Conservation (phyloP, 805 yeast genomes). For the Kodamaea nitidulidarum region DNA sequence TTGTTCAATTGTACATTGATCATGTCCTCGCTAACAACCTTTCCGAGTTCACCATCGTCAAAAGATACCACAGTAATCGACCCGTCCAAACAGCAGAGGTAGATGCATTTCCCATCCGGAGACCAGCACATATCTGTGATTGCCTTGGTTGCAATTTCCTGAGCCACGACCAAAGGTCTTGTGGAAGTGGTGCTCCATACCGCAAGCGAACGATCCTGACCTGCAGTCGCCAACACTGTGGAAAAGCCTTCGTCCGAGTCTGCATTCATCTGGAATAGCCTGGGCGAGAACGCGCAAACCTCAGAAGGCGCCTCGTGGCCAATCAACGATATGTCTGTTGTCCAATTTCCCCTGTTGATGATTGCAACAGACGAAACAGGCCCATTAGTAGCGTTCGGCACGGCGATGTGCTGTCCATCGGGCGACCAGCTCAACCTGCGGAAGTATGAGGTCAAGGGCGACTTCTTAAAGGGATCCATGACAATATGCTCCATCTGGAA, state of each 20-base stretch:
- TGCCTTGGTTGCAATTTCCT: constrained; percentile 69
- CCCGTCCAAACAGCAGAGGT: constrained; percentile 80
- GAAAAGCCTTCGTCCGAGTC: constrained; percentile 31
- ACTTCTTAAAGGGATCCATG: constrained; percentile 76
- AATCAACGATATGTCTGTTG: constrained; percentile 61
- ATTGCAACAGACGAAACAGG: constrained; percentile 73
- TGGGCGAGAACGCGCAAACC: constrained; percentile 71
- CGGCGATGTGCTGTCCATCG: constrained; percentile 83
- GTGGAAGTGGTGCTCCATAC: constrained; percentile 80
- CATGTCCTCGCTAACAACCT: constrained; percentile 56
- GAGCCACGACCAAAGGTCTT: constrained; percentile 75
- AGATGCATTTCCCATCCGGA: constrained; percentile 72
- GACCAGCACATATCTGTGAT: constrained; percentile 91
- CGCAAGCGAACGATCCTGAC: constrained; percentile 86
- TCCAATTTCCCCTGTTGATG: constrained; percentile 78
- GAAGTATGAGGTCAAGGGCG: constrained; percentile 90
- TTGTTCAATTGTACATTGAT: constrained; percentile 68
- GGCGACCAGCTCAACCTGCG: constrained; percentile 87
- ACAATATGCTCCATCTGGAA: constrained; percentile 84
- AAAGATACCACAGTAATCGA: constrained; percentile 65
- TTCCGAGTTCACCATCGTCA: constrained; percentile 61
- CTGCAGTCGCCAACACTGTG: constrained; percentile 89
- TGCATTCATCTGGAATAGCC: constrained; percentile 46
- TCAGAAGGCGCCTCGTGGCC: constrained; percentile 88
- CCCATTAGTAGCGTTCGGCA: constrained; percentile 81